Base-by-base conservation (phyloP, 352 stramenopile species). In the Phytophthora pluvialis region DNA sequence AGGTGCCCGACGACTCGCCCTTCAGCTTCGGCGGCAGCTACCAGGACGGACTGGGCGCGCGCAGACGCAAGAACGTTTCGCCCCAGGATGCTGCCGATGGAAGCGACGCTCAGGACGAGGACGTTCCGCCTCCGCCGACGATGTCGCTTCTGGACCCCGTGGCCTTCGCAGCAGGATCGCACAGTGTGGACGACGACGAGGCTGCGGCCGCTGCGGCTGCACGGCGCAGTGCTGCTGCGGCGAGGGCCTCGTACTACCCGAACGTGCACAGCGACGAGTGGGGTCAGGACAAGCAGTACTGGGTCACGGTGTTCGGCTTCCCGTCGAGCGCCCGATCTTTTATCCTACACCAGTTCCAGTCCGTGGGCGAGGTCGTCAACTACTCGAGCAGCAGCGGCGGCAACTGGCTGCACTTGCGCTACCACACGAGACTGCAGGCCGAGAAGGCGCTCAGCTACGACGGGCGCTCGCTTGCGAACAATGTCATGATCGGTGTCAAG, bases 261-360 rank as follows among this genome's bases (percentile, higher is more conserved):
- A 84, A 77, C 42, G 53, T 88, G 6, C 74, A 89, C 44, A 83
- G 75, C 10, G 83, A 93, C 53, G 79, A 87, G 29, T 95, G 86
- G 86, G 84, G 86, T 2, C 74, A 82, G 53, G 83, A 95, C 64
- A 83, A 89, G 54, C 80, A 92, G 66, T 95, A 91, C 71, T 93
- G 86, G 86, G 66, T 95, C 50, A 95, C 86, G 4, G 77, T 95
- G 11, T 95, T 84, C 55, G 86, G 86, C 43, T 95, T 93, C 68
- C 64, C 84, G 11, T 57, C 80, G 32, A 90, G 71, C 48, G 53
- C 83, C 60, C 86, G 74, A 67, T 75, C 81, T 56, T 86, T 81
- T 49, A 77, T 95, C 33, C 64, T 93, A 53, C 80, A 86, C 53
- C 80, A 93, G 21, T 95, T 95, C 61, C 82, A 93, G 73, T 75